Evolutionary conservation across 2,329 filamentous ascomycete species (phyloP).

Genomic region (Alternaria solani): DNA sequence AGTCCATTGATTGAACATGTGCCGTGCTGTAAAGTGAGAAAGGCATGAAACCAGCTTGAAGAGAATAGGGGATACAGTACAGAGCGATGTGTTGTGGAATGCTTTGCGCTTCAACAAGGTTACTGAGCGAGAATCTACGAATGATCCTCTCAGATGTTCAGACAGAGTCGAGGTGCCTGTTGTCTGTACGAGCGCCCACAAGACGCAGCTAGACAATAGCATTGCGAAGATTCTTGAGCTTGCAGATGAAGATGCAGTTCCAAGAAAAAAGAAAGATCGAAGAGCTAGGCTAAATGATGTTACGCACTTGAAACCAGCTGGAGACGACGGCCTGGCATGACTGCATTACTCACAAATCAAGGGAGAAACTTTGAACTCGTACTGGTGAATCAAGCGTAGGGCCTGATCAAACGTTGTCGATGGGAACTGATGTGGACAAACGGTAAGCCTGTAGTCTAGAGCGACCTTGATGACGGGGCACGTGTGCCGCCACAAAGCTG

Average conservation of each 20-base stretch:
- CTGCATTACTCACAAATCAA: neutral
- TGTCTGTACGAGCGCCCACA: neutral
- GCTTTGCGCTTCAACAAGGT: neutral
- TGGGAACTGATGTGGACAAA: neutral
- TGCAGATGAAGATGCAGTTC: neutral
- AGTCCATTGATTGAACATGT: neutral
- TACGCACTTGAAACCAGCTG: conserved; percentile 6
- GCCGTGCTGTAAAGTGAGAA: neutral
- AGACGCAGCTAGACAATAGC: neutral
- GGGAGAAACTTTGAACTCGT: neutral
- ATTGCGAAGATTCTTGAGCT: neutral
- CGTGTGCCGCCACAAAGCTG: conserved; percentile 10
- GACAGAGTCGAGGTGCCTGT: neutral
- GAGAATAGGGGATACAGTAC: neutral
- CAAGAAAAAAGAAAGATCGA: neutral
- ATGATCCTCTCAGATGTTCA: neutral
- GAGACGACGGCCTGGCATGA: conserved; percentile 2
- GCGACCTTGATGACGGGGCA: conserved; percentile 7
- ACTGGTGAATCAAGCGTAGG: neutral
- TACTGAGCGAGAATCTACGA: neutral
- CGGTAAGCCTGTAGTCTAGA: conserved; percentile 3
- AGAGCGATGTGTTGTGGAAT: neutral
- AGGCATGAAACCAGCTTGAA: neutral
- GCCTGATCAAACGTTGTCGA: neutral
- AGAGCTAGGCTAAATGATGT: neutral